Conservation (phyloP, 345 rosid species). For the Kandelia obovata region DNA sequence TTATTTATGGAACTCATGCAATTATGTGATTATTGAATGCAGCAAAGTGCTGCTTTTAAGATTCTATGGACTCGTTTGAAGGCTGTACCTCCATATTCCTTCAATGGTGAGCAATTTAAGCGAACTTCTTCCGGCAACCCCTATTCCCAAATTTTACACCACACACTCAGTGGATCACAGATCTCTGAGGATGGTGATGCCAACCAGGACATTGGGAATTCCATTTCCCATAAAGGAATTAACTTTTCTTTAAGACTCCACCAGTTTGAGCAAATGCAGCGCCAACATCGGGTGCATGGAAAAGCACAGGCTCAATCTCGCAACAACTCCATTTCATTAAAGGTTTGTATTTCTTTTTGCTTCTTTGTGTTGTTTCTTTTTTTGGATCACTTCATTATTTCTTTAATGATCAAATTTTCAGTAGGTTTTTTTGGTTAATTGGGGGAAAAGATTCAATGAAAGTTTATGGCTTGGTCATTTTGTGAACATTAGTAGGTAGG, state of each 20-base stretch:
- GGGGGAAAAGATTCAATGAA: too few species aligned
- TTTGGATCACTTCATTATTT: background rate
- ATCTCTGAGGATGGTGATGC: conserved; percentile 61
- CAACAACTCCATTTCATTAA: conserved; percentile 40
- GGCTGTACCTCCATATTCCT: conserved; percentile 77
- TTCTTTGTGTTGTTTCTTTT: background rate
- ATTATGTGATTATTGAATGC: conserved; percentile 22
- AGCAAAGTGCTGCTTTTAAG: conserved; percentile 98
- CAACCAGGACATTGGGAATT: conserved; percentile 47
- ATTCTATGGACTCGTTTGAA: conserved; percentile 82
- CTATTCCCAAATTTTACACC: conserved; percentile 52
- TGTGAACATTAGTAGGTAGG: too few species aligned
- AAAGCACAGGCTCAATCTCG: conserved; percentile 46
- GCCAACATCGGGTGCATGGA: conserved; percentile 66
- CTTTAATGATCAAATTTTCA: background rate
- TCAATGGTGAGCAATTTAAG: conserved; percentile 62
- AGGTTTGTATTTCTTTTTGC: conserved; percentile 12
- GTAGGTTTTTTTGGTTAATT: background rate
- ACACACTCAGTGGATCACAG: conserved; percentile 47
- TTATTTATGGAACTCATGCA: too few species aligned
- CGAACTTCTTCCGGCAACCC: conserved; percentile 70
- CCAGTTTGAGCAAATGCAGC: conserved; percentile 86
- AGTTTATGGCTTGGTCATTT: too few species aligned
- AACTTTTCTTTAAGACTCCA: conserved; percentile 68
- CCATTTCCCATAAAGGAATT: conserved; percentile 55